Conservation (phyloP, 2,329 filamentous ascomycete genomes). For the Sclerotinia sclerotiorum region DNA sequence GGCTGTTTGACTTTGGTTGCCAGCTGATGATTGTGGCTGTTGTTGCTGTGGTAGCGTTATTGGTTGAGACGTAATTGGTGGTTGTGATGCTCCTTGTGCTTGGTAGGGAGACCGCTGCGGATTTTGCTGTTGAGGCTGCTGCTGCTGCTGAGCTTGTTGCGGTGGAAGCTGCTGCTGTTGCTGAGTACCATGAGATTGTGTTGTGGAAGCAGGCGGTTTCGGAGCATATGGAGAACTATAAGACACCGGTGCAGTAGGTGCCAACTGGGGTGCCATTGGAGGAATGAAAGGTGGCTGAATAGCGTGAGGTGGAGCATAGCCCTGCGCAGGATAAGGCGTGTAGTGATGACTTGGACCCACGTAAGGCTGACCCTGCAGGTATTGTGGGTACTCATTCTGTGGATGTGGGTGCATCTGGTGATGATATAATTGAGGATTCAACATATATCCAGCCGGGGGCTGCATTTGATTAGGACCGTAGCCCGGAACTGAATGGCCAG, state of each 20-base stretch:
- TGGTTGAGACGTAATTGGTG: constrained; percentile 12
- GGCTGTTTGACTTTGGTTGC: constrained; percentile 10
- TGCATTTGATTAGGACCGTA: constrained; percentile 22
- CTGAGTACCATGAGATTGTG: constrained; percentile 19
- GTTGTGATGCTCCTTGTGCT: constrained; percentile 18
- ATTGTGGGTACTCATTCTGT: constrained; percentile 21
- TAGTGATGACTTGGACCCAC: constrained; percentile 28
- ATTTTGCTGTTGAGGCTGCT: constrained; percentile 18
- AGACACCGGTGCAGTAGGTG: constrained; percentile 24
- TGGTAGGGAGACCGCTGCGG: constrained; percentile 24
- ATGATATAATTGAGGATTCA: constrained; percentile 33
- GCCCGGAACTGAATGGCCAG: constrained; percentile 30
- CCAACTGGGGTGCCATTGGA: constrained; percentile 33
- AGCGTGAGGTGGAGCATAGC: constrained; percentile 22
- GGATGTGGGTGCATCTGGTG: constrained; percentile 31
- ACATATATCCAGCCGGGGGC: constrained; percentile 27
- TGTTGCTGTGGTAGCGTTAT: not conserved
- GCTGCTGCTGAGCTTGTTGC: constrained; percentile 23
- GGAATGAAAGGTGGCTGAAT: constrained; percentile 26
- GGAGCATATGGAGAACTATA: constrained; percentile 42
- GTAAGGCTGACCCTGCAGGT: constrained; percentile 32
- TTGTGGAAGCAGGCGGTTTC: constrained; percentile 32
- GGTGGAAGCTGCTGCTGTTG: constrained; percentile 15
- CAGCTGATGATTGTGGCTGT: constrained; percentile 4
- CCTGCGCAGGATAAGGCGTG: constrained; percentile 17